Evolutionary conservation across 371 early-diverging fungal species (phyloP), one percentile per base, ranked within the genome.

Genomic region (Lichtheimia ornata): DNA sequence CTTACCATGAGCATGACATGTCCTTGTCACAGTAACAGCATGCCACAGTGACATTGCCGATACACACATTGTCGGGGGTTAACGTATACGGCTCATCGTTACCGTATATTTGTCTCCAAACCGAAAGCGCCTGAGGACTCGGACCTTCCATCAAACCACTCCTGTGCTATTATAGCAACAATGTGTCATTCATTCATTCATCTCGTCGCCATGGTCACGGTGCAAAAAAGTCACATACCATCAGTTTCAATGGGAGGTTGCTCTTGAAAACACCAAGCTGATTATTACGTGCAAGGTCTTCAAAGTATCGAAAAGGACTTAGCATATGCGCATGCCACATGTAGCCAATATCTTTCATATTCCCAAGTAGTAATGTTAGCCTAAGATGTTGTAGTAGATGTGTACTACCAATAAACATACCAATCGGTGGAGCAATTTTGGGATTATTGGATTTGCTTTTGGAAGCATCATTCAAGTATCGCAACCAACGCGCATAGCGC

Each of bases 241-340:
- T 9, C 17, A 3, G 4, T 3, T n/a, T 3, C 17, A 62, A 28
- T n/a, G 62, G 62, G 11, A 62, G 14, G 20, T 14, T 27, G 2
- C 20, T 62, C 14, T 50, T 25, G 50, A 40, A 50, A 5, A 50
- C 22, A 9, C 35, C 13, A 4, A n/a, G 14, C 50, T 44, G 56
- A 35, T 64, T 59, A n/a, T 61, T 62, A 49, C 72, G 66, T 42
- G 68, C 62, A 45, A 73, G 35, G 62, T 77, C 77, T 52, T 77
- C 77, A 51, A 70, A 67, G 50, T 74, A 77, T n/a, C 72, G 72
- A 42, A 67, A 77, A 0, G 77, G 77, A 5, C 70, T 65, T 28
- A 77, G 47, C 74, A 74, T 72, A 30, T 77, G 77, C 11, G 74
- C 70, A 50, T 69, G 74, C 77, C 77, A 77, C 60, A 77, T 64